phyloP scores from a whole-genome alignment of 2,329 filamentous ascomycete species.

The Periconia macrospinosa region DNA sequence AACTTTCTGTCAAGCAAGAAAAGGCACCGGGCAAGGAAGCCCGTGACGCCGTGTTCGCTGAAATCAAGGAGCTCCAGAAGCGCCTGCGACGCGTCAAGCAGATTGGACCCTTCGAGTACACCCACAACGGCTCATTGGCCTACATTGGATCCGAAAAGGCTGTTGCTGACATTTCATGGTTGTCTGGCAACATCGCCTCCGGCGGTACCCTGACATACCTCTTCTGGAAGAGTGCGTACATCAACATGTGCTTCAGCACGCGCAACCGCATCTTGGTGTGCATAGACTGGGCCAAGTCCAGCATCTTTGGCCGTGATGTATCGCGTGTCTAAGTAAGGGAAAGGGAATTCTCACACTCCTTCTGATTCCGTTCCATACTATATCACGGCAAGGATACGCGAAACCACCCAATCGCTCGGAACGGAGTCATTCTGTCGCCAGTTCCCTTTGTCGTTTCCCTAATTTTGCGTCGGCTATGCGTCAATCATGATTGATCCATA shows the following conservation, averaged over 20 bases:
- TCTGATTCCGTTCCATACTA: too few species aligned
- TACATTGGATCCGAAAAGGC: constrained; percentile 99
- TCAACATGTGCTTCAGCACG: constrained; percentile 99
- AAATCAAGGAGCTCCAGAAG: constrained; percentile 87
- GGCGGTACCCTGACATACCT: constrained; percentile 94
- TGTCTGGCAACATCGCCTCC: constrained; percentile 92
- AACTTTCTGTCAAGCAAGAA: constrained; percentile 63
- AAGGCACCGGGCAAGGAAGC: constrained; percentile 68
- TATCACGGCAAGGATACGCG: too few species aligned
- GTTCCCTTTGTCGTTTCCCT: neutral
- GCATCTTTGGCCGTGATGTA: constrained; percentile 93
- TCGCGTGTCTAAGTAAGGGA: constrained; percentile 62
- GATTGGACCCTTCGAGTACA: constrained; percentile 97
- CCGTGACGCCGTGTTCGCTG: constrained; percentile 61
- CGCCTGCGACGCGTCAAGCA: constrained; percentile 88
- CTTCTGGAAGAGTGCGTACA: constrained; percentile 97
- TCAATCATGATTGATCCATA: neutral
- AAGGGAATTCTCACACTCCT: neutral
- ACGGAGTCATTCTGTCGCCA: neutral
- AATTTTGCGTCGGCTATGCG: neutral
- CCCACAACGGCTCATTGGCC: constrained; percentile 92
- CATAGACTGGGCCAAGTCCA: constrained; percentile 96
- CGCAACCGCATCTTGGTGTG: constrained; percentile 92
- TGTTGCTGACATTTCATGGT: constrained; percentile 95
- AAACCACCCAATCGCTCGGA: too few species aligned